phyloP scores from a whole-genome alignment of 2,329 filamentous ascomycete genomes.

The Exophiala bonariae region DNA sequence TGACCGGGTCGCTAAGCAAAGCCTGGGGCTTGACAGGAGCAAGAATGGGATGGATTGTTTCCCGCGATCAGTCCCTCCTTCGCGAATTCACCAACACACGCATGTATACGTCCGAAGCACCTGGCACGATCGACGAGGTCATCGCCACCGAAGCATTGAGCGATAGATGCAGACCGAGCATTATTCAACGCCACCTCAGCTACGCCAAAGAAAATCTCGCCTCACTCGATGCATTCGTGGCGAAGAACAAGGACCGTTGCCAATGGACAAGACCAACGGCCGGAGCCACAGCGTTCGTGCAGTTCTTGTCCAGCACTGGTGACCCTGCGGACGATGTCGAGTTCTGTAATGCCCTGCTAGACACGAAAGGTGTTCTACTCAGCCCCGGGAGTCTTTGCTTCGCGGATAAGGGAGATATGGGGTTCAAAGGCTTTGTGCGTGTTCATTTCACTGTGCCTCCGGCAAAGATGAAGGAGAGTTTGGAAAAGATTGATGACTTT shows the following conservation, averaged over 20 bases:
- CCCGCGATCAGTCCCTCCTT: slow-evolving; percentile 63
- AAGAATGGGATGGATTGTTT: slow-evolving; percentile 79
- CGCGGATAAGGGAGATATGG: slow-evolving; percentile 42
- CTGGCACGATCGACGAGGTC: slow-evolving; percentile 76
- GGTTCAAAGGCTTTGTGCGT: slow-evolving; percentile 23
- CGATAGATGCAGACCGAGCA: slow-evolving; percentile 58
- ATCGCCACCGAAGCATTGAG: slow-evolving; percentile 75
- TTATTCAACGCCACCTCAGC: slow-evolving; percentile 63
- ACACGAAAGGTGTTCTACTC: slow-evolving; percentile 71
- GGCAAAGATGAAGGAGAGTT: slow-evolving; percentile 11
- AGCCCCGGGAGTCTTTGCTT: slow-evolving; percentile 74
- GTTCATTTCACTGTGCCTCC: slow-evolving; percentile 19
- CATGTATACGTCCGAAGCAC: slow-evolving; percentile 85
- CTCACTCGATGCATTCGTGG: slow-evolving; percentile 64
- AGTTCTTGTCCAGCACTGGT: slow-evolving; percentile 58
- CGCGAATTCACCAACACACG: slow-evolving; percentile 64
- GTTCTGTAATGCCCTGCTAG: slow-evolving; percentile 68
- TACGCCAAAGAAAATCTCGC: slow-evolving; percentile 68
- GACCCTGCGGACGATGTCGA: slow-evolving; percentile 67
- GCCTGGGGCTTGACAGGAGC: slow-evolving; percentile 81
- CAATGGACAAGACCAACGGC: slow-evolving; percentile 74
- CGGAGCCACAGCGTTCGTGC: slow-evolving; percentile 76
- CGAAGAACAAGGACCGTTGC: slow-evolving; percentile 59
- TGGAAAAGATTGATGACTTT: slow-evolving; percentile 17
- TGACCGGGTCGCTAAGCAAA: slow-evolving; percentile 82